Percentiles rank a stretch among this genome's conserved stretches.
These are phyloP conservation scores for Prunus mongolica DNA, from an alignment of 306 rosid genomes.

Conservation along the genomic window DNA sequence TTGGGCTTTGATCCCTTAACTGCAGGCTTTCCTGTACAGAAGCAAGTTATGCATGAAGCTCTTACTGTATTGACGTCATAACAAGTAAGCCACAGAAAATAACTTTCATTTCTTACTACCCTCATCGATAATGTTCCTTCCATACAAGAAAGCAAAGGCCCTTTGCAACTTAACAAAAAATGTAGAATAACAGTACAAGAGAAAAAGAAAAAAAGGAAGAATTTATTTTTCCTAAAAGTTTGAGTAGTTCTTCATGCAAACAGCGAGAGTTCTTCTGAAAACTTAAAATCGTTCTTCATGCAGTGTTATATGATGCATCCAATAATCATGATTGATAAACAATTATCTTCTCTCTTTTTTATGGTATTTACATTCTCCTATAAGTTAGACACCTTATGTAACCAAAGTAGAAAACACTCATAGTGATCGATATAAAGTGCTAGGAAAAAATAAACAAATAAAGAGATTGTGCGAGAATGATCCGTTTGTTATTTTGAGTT, in stretches of 20 bases:
- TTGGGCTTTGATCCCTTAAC: constrained; percentile 25
- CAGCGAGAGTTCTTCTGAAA: neutral
- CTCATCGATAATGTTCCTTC: neutral
- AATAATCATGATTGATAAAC: neutral
- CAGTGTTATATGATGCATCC: neutral
- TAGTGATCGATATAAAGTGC: neutral
- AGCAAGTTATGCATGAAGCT: constrained; percentile 21
- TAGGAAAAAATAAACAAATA: neutral
- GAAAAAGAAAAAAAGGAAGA: neutral
- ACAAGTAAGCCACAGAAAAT: neutral
- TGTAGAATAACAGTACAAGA: neutral
- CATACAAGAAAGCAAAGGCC: neutral
- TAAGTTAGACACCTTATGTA: neutral
- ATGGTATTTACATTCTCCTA: neutral
- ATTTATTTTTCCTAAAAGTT: neutral
- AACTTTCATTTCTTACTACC: neutral
- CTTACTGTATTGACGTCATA: neutral
- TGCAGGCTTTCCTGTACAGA: constrained; percentile 34
- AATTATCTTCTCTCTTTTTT: neutral
- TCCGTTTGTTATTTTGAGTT: neutral
- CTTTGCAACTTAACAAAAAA: neutral
- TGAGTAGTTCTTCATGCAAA: neutral
- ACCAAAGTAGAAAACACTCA: neutral
- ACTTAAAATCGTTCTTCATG: neutral
- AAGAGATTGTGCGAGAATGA: neutral